Conservation (phyloP, 495 filamentous ascomycete genomes). For the Cercophora newfieldiana region DNA sequence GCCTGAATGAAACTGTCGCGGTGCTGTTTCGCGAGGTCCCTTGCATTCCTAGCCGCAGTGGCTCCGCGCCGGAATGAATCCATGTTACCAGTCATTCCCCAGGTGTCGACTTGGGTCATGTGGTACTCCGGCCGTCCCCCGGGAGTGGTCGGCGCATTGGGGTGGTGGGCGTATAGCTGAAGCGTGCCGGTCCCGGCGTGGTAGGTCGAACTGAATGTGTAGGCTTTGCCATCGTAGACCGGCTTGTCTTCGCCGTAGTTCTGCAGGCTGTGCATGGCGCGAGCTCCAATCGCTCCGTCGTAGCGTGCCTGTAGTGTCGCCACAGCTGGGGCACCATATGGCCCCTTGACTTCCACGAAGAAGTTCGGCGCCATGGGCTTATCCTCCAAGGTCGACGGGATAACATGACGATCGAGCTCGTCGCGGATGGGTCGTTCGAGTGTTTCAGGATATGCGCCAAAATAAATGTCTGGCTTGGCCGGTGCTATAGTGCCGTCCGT, state of each 20-base stretch:
- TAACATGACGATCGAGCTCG: too few species aligned
- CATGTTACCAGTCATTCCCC: not conserved
- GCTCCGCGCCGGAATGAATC: conserved; percentile 5
- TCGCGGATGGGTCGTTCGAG: too few species aligned
- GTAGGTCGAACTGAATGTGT: conserved; percentile 43
- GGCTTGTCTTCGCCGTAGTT: conserved; percentile 40
- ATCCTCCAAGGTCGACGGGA: too few species aligned
- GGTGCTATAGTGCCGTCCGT: too few species aligned
- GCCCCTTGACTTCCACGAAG: conserved; percentile 41
- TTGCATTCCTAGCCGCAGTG: conserved; percentile 22
- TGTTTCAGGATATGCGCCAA: too few species aligned
- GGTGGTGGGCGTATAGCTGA: conserved; percentile 41
- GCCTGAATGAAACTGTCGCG: conserved; percentile 24
- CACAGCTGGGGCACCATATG: conserved; percentile 34
- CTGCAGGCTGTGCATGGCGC: conserved; percentile 47
- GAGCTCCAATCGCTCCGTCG: conserved; percentile 47
- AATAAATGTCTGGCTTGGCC: too few species aligned
- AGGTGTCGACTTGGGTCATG: conserved; percentile 39
- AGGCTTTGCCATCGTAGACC: conserved; percentile 41
- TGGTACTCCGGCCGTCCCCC: conserved; percentile 38
- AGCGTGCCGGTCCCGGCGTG: conserved; percentile 25
- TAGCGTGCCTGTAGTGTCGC: conserved; percentile 42
- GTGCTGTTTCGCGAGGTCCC: conserved; percentile 21
- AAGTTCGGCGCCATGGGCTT: too few species aligned
- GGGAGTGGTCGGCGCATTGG: conserved; percentile 27